These are phyloP conservation scores for Didymosphaeria variabile DNA, from an alignment of 2,329 filamentous ascomycete species.

Conservation along the genomic window DNA sequence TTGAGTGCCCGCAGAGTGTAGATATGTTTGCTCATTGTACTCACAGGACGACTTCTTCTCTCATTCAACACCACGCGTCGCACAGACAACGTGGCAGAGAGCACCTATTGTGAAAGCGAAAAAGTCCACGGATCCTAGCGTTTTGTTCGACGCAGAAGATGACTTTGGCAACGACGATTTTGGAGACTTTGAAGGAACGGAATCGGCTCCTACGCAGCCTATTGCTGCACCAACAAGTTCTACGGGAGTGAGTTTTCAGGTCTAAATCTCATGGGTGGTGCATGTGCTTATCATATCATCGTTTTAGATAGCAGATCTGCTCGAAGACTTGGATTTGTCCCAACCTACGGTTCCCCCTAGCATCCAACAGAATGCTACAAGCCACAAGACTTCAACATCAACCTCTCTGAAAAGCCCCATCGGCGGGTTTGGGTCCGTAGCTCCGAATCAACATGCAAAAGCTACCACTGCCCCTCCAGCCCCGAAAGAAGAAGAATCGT, in stretches of 20 bases:
- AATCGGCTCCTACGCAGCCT: slow-evolving; percentile 13
- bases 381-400: slow-evolving; percentile 9
- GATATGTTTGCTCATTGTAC: not conserved
- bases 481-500: slow-evolving; percentile 45
- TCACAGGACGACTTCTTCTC: slow-evolving; percentile 25
- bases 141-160: slow-evolving; percentile 53
- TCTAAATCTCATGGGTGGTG: too few species aligned
- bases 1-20: not conserved
- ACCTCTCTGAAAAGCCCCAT: slow-evolving; percentile 18
- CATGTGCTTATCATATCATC: not conserved
- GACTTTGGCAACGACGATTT: slow-evolving; percentile 47
- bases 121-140: slow-evolving; percentile 46
- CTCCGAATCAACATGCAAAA: slow-evolving; percentile 15
- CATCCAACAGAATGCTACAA: slow-evolving; percentile 2
- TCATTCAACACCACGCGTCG: slow-evolving; percentile 16
- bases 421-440: slow-evolving; percentile 27
- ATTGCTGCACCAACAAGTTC: slow-evolving; percentile 15
- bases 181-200: slow-evolving; percentile 46
- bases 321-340: slow-evolving; percentile 38
- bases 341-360: slow-evolving; percentile 22
- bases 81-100: slow-evolving; percentile 33
- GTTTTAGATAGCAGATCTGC: slow-evolving; percentile 31
- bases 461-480: slow-evolving; percentile 13
- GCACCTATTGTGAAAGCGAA: slow-evolving; percentile 42
- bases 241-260: slow-evolving; percentile 15